Evolutionary conservation across 1,284 basidiomycete species (phyloP), one percentile per base, ranked within the genome.

Genomic region (Pseudomicrostroma phylloplanum): DNA sequence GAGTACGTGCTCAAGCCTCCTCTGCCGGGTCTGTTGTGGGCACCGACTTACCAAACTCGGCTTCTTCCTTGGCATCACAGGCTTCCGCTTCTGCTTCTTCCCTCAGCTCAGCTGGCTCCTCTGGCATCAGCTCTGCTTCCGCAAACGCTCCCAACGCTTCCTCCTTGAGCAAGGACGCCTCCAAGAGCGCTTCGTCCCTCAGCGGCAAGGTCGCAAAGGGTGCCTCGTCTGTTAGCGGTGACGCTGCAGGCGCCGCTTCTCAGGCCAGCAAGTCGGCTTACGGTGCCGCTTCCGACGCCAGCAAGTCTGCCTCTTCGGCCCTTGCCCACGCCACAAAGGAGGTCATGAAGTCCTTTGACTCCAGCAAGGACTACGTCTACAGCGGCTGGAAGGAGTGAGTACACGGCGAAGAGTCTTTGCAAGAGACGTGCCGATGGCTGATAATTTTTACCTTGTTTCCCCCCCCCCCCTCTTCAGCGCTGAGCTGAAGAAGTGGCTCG

Each of bases 321-420:
- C 69, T 66, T 39, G 69, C 67, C 49, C 71, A 74, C 46, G 73
- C 73, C 48, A 67, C 69, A 40, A 36, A 36, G 30, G 30, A 36
- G 30, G 30, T 36, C 30, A 36, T 36, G 30, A 62, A 66, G 57
- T 51, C 55, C 2, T 65, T 67, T 26, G 64, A 77, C 64, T 71
- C 77, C 65, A 64, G 67, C 56, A 69, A 68, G 57, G 76, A 79
- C 68, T 79, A 77, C 61, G 66, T 75, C 60, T 78, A 72, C 70
- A 71, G 70, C n/a, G 56, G 61, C 9, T 77, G 75, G 76, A 63
- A 70, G 65, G 46, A 48, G 46, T 48, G 46, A 48, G 46, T 48
- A 11, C 12, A 23, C 30, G n/a, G 46, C 12, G 46, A 48, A 48
- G 7, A 36, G 9, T 9, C 9, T 36, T 9, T 36, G 30, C 41